Percentiles rank a stretch among this genome's conserved stretches.
phyloP scores from a whole-genome alignment of 192 early-diverging fungal species.

The Backusella mclennaniae region DNA sequence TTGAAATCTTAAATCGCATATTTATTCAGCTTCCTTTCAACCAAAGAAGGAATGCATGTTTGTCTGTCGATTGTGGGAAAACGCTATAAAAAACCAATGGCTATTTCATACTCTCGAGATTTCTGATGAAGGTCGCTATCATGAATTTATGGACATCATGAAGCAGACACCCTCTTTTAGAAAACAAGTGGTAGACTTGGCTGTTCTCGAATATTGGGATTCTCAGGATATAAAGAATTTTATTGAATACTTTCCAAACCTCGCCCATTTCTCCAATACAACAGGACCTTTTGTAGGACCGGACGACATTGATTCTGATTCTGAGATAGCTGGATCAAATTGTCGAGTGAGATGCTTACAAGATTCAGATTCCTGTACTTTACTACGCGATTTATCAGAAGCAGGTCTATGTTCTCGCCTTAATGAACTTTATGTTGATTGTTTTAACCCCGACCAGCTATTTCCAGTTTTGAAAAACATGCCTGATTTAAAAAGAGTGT shows the following conservation, averaged over 20 bases:
- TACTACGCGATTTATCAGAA: neutral
- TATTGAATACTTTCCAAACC: neutral
- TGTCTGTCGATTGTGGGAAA: neutral
- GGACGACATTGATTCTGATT: neutral
- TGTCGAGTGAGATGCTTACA: neutral
- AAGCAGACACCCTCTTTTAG: neutral
- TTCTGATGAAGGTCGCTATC: neutral
- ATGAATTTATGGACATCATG: neutral
- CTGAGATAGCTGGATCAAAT: neutral
- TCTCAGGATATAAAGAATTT: neutral
- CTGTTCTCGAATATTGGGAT: neutral
- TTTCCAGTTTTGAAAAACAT: neutral
- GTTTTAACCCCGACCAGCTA: neutral
- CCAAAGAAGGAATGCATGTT: neutral
- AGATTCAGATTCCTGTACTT: neutral
- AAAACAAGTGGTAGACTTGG: neutral
- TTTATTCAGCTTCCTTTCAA: neutral
- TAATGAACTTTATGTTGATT: neutral
- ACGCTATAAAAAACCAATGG: neutral
- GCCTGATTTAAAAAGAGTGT: neutral
- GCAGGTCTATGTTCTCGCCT: neutral
- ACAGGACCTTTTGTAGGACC: neutral
- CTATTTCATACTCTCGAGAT: neutral
- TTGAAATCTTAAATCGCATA: neutral
- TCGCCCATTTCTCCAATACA: neutral